Conservation (phyloP, 2,329 filamentous ascomycete species). For the Graphilbum ipis-grandicollis region DNA sequence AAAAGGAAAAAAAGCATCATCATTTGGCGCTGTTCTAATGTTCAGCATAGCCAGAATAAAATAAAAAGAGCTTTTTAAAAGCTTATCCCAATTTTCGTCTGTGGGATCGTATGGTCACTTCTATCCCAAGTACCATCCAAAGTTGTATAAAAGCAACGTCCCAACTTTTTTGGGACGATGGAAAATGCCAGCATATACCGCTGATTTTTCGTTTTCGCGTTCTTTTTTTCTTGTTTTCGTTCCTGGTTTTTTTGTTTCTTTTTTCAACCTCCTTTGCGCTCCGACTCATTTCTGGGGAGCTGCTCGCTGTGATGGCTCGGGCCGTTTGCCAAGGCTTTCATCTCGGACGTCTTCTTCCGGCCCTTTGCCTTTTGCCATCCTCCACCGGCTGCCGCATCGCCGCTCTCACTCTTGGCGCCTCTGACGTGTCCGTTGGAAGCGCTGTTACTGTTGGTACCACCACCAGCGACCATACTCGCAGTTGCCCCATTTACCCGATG, state of each 20-base stretch:
- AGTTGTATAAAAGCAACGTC: too few relatives aligned
- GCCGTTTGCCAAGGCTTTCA: constrained; percentile 27
- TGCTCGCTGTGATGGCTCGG: constrained; percentile 31
- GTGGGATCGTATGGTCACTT: too few relatives aligned
- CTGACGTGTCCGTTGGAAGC: constrained; percentile 35
- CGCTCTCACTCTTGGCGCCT: constrained; percentile 33
- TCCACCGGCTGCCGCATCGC: constrained; percentile 9
- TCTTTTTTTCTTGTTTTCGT: background rate
- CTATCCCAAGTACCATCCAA: too few relatives aligned
- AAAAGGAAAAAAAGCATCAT: too few relatives aligned
- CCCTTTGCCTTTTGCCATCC: constrained; percentile 44
- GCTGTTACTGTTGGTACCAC: background rate
- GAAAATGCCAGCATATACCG: too few relatives aligned
- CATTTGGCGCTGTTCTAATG: too few relatives aligned
- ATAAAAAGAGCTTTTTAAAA: too few relatives aligned
- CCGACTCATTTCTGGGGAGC: constrained; percentile 38
- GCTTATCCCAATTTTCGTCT: too few relatives aligned
- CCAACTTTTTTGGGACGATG: too few relatives aligned
- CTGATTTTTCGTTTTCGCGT: too few relatives aligned
- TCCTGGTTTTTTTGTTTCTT: background rate
- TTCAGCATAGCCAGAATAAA: too few relatives aligned
- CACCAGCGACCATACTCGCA: background rate
- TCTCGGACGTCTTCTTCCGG: constrained; percentile 31
- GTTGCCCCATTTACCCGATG: constrained; percentile 15
- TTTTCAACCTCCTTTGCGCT: constrained; percentile 43